Conservation (phyloP, 202 grass and related monocot genomes). For the Zizania palustris region DNA sequence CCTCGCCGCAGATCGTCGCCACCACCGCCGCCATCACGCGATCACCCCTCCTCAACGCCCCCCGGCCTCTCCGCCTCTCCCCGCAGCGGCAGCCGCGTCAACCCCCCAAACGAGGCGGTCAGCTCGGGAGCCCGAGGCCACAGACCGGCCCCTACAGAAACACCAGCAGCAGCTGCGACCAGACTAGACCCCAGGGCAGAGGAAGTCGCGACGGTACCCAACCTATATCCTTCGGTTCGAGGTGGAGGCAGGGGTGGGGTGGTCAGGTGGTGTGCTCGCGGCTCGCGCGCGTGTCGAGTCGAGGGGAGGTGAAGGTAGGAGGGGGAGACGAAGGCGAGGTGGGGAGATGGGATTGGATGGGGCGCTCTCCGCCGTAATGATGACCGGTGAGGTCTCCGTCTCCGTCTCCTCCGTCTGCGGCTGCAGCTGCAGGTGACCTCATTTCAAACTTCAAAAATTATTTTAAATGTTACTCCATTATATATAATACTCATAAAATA, state of each 20-base stretch:
- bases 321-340: conserved; percentile 15
- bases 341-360: conserved; percentile 39
- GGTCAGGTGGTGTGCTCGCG: neutral
- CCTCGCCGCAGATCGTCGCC: conserved; percentile 42
- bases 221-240: neutral
- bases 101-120: neutral
- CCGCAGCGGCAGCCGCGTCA: neutral
- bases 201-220: neutral
- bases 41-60: neutral
- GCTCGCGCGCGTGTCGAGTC: conserved; percentile 12
- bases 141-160: too few species aligned
- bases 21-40: conserved; percentile 18
- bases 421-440: conserved; percentile 19
- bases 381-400: conserved; percentile 46
- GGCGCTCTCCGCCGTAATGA: conserved; percentile 36
- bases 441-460: too few species aligned
- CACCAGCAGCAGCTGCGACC: too few species aligned
- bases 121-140: neutral
- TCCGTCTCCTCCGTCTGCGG: conserved; percentile 23
- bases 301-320: too few species aligned
- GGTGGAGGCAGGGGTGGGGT: neutral
- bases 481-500: too few species aligned
- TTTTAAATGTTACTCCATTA: too few species aligned
- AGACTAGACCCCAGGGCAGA: too few species aligned
- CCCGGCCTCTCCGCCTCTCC: neutral